These are phyloP conservation scores for Acidiella bohemica DNA, from an alignment of 495 filamentous ascomycete species.

Conservation along the genomic window DNA sequence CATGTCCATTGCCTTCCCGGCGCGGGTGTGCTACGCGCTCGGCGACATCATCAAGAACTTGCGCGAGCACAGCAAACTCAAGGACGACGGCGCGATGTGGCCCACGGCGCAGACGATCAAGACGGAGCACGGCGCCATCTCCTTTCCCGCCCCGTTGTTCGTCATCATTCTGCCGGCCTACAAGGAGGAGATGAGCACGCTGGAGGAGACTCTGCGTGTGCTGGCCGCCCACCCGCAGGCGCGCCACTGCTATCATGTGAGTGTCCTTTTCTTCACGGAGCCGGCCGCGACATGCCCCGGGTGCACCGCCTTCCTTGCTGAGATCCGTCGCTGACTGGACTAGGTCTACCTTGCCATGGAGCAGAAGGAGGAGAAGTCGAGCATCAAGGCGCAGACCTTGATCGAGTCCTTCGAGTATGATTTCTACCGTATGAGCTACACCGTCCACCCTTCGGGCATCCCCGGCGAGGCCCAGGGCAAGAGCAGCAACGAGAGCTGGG, in stretches of 20 bases:
- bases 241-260: slow-evolving; percentile 48
- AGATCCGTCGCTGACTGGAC: slow-evolving; percentile 19
- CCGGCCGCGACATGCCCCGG: too few species aligned
- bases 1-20: slow-evolving; percentile 39
- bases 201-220: slow-evolving; percentile 51
- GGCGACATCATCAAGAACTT: slow-evolving; percentile 35
- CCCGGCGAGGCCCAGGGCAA: slow-evolving; percentile 52
- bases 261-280: too few species aligned
- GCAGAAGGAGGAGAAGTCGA: slow-evolving; percentile 39
- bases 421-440: slow-evolving; percentile 47
- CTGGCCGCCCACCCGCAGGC: slow-evolving; percentile 52
- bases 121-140: slow-evolving; percentile 26
- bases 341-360: slow-evolving; percentile 62
- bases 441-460: slow-evolving; percentile 47
- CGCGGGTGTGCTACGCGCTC: slow-evolving; percentile 40
- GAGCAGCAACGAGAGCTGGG: slow-evolving; percentile 55
- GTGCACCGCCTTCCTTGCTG: too few species aligned
- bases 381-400: slow-evolving; percentile 42
- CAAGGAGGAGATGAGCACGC: slow-evolving; percentile 50
- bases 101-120: slow-evolving; percentile 29
- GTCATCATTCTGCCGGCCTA: slow-evolving; percentile 54
- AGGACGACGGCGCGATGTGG: neutral
- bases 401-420: slow-evolving; percentile 41
- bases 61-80: slow-evolving; percentile 33
- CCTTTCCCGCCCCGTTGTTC: slow-evolving; percentile 26